These are phyloP conservation scores for Fusarium sp. DNA, from an alignment of 2,329 filamentous ascomycete genomes.

Conservation along the genomic window DNA sequence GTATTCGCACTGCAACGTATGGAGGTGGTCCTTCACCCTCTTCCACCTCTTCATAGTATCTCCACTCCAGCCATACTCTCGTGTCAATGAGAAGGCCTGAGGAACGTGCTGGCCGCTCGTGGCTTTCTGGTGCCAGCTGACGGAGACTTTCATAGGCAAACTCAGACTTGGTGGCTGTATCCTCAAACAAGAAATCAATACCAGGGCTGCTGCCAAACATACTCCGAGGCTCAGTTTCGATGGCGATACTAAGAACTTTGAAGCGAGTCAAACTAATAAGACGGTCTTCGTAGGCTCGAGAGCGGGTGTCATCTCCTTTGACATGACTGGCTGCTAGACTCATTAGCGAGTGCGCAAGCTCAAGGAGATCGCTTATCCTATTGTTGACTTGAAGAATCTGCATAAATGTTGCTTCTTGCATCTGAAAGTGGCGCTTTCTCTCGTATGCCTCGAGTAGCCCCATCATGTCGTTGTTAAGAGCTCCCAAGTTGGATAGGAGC, in stretches of 20 bases:
- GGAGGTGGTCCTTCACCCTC: neutral
- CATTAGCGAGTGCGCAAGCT: neutral
- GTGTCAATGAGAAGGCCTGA: neutral
- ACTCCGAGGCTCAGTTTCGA: no score
- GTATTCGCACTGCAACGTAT: neutral
- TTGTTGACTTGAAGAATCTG: neutral
- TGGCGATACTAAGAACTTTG: neutral
- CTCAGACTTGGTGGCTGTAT: neutral
- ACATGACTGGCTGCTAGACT: neutral
- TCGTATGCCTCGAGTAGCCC: neutral
- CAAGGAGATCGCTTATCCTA: neutral
- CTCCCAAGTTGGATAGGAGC: neutral
- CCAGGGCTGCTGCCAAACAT: no score
- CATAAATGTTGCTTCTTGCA: neutral
- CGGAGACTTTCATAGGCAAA: neutral
- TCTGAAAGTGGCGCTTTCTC: neutral
- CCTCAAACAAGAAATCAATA: no score
- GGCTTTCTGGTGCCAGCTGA: neutral
- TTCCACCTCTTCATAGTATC: neutral
- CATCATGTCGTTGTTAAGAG: neutral
- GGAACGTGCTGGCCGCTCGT: neutral
- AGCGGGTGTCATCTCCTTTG: neutral
- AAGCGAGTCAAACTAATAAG: neutral
- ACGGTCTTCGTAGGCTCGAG: neutral
- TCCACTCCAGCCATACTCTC: neutral